A percentile compares a stretch with the other conserved stretches of the same genome.
These are phyloP conservation scores for Climacium dendroides DNA, from an alignment of 225 moss, liverwort and hornwort genomes.

Conservation along the genomic window DNA sequence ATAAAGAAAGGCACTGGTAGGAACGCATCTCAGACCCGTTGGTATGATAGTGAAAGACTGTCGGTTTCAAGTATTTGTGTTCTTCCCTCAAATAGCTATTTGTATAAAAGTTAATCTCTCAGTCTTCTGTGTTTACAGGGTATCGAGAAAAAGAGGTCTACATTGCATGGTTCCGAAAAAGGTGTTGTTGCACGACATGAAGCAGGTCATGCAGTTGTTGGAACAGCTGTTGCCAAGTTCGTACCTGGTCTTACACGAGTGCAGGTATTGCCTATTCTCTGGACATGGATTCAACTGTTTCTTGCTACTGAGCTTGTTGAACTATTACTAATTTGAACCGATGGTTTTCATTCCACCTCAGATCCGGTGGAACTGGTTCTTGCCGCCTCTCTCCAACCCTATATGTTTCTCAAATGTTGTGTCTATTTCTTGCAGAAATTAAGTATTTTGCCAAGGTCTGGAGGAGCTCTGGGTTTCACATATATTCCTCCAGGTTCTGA, in stretches of 20 bases:
- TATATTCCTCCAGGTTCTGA: constrained; percentile 82
- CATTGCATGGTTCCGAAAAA: constrained; percentile 91
- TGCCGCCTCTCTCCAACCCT: background rate
- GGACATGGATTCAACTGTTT: background rate
- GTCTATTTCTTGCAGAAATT: constrained; percentile 54
- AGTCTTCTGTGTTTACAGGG: constrained; percentile 33
- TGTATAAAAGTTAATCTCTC: background rate
- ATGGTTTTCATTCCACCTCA: background rate
- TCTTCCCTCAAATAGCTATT: background rate
- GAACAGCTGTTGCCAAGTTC: constrained; percentile 90
- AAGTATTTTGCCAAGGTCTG: constrained; percentile 81
- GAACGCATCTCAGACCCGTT: background rate
- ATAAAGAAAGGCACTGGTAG: background rate
- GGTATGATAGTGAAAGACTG: background rate
- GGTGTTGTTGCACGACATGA: constrained; percentile 93
- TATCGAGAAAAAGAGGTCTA: constrained; percentile 93
- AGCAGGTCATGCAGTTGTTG: constrained; percentile 95
- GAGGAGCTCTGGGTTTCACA: constrained; percentile 85
- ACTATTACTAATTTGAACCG: background rate
- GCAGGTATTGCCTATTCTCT: constrained; percentile 40
- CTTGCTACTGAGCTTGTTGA: background rate
- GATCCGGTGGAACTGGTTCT: background rate
- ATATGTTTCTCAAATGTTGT: background rate
- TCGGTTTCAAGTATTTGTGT: background rate
- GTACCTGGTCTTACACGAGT: constrained; percentile 77